phyloP scores from a whole-genome alignment of 1,284 basidiomycete species.

The Puccinia horiana region DNA sequence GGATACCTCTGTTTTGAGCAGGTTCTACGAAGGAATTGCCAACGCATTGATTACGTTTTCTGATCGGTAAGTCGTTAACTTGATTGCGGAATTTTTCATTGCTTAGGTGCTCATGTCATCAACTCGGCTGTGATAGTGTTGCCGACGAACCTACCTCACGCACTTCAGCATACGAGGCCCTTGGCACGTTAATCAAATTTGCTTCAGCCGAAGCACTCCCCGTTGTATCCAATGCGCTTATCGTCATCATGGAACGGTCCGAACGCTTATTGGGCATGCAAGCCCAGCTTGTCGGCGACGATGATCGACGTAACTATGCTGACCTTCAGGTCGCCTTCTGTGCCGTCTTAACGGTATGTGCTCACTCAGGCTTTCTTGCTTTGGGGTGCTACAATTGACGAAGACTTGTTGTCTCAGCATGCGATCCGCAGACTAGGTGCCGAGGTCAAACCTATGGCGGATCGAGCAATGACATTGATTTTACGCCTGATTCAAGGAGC shows the following conservation, averaged over 20 bases:
- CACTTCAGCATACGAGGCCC: constrained; percentile 93
- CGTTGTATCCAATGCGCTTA: constrained; percentile 78
- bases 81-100: constrained; percentile 3
- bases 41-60: constrained; percentile 78
- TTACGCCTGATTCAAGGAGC: constrained; percentile 82
- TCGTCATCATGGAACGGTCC: constrained; percentile 82
- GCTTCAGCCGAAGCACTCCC: constrained; percentile 77
- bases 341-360: constrained; percentile 77
- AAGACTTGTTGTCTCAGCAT: constrained; percentile 62
- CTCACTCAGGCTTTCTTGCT: not conserved
- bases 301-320: constrained; percentile 98
- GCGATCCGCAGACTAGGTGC: constrained; percentile 79
- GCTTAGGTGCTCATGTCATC: constrained; percentile 11
- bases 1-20: constrained; percentile 70
- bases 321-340: constrained; percentile 96
- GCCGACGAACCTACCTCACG: constrained; percentile 89
- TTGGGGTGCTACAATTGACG: not conserved
- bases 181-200: constrained; percentile 80
- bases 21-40: constrained; percentile 85
- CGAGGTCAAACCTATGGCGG: constrained; percentile 83
- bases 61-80: constrained; percentile 68
- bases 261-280: constrained; percentile 81
- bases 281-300: constrained; percentile 89
- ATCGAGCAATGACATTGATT: constrained; percentile 91
- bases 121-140: constrained; percentile 62